Evolutionary conservation across 163 green algal species (phyloP).

Genomic region (Prototheca stagnorum): DNA sequence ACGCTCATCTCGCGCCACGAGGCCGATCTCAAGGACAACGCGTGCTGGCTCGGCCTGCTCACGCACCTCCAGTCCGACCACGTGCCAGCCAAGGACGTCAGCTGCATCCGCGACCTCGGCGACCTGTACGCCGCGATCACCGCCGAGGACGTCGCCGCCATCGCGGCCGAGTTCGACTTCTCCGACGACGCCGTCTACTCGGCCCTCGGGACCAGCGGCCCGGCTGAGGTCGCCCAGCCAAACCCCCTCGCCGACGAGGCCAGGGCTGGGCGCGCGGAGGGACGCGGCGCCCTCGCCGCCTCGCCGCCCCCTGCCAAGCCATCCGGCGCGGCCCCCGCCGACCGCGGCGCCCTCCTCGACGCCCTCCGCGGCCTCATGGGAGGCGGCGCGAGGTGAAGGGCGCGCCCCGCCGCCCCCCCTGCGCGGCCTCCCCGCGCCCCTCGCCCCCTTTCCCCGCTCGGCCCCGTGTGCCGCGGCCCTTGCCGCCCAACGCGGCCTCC

Average conservation of each 20-base stretch:
- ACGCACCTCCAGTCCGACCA: slow-evolving; percentile 23
- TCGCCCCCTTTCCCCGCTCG: too few relatives aligned
- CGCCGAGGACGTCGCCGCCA: slow-evolving; percentile 71
- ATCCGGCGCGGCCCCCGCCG: too few relatives aligned
- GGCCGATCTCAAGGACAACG: slow-evolving; percentile 87
- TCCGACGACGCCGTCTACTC: slow-evolving; percentile 72
- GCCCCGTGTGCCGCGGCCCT: too few relatives aligned
- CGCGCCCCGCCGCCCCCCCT: too few relatives aligned
- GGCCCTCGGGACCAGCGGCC: slow-evolving; percentile 70
- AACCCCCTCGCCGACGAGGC: background rate
- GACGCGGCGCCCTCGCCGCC: too few relatives aligned
- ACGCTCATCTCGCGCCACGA: slow-evolving; percentile 89
- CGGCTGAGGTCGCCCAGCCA: slow-evolving; percentile 10
- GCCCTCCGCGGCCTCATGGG: too few relatives aligned
- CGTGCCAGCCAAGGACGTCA: slow-evolving; percentile 62
- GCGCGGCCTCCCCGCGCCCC: too few relatives aligned
- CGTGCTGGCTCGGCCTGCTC: slow-evolving; percentile 62
- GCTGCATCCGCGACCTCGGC: slow-evolving; percentile 71
- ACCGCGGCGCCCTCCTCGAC: too few relatives aligned
- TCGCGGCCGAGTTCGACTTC: slow-evolving; percentile 51
- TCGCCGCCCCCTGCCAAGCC: too few relatives aligned
- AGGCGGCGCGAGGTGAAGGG: too few relatives aligned
- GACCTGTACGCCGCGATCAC: slow-evolving; percentile 65
- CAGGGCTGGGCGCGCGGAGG: too few relatives aligned
- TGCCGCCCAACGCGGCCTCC: too few relatives aligned